These are phyloP conservation scores for Malassezia dermatis DNA, from an alignment of 1,284 basidiomycete genomes.

Conservation along the genomic window DNA sequence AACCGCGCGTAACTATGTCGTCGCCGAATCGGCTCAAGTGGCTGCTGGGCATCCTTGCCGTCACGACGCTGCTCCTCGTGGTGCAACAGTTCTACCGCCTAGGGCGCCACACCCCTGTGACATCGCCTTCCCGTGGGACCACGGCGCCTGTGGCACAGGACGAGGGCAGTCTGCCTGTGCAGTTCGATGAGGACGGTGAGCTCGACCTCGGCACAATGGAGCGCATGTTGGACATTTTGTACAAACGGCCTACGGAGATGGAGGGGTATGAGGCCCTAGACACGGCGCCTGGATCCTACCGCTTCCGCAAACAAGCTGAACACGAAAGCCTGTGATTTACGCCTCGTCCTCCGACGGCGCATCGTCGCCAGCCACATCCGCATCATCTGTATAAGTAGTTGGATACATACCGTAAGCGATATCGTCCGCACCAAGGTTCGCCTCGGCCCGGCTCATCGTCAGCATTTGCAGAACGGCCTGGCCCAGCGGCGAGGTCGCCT, in stretches of 20 bases:
- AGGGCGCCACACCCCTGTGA: not conserved
- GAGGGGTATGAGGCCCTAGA: conserved; percentile 11
- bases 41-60: conserved; percentile 5
- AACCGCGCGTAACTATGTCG: not conserved
- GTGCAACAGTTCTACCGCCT: conserved; percentile 8
- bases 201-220: conserved; percentile 34
- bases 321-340: not conserved
- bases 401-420: conserved; percentile 23
- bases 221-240: conserved; percentile 34
- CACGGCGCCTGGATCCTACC: conserved; percentile 6
- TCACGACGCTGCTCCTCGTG: conserved; percentile 6
- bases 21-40: not conserved
- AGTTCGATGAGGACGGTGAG: conserved; percentile 35
- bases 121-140: not conserved
- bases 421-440: conserved; percentile 23
- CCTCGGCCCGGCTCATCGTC: conserved; percentile 26
- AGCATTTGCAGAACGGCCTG: conserved; percentile 28
- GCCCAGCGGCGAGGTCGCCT: conserved; percentile 24
- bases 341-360: conserved; percentile 3
- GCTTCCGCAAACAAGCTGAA: conserved; percentile 13
- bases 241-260: conserved; percentile 13
- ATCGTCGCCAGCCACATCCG: conserved; percentile 10
- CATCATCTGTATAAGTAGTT: conserved; percentile 7
- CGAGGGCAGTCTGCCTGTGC: conserved; percentile 19
- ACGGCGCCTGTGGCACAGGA: not conserved